Conservation (phyloP, 306 rosid genomes). For the Fragaria ananassa region DNA sequence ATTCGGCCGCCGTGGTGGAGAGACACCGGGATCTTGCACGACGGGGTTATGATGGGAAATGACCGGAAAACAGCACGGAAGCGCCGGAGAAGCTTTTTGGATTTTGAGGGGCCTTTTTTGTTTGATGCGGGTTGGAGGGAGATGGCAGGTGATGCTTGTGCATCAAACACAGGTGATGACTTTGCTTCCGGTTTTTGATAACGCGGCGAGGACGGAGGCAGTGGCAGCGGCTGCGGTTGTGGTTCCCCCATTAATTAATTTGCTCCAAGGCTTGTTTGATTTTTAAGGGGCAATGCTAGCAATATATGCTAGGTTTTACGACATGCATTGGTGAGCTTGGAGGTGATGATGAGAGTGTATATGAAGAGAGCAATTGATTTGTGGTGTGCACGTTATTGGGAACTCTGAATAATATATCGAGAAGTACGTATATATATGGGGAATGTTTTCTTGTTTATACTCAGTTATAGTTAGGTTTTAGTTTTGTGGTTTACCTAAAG, state of each 20-base stretch:
- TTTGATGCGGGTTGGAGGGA: slow-evolving; percentile 61
- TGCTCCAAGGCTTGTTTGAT: not conserved
- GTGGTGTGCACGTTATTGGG: slow-evolving; percentile 17
- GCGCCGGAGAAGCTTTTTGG: slow-evolving; percentile 36
- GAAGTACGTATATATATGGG: not conserved
- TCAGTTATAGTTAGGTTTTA: slow-evolving; percentile 13
- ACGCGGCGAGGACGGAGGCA: not conserved
- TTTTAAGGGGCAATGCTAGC: not conserved
- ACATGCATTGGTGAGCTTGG: slow-evolving; percentile 4
- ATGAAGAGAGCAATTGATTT: not conserved
- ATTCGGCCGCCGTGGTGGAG: slow-evolving; percentile 21
- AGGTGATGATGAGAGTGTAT: not conserved
- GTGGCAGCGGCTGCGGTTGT: not conserved
- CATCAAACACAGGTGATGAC: not conserved
- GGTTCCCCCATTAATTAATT: slow-evolving; percentile 7
- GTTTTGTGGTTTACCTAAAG: slow-evolving; percentile 4
- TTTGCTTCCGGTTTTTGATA: not conserved
- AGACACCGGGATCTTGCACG: slow-evolving; percentile 45
- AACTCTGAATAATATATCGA: not conserved
- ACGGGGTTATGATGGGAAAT: slow-evolving; percentile 65
- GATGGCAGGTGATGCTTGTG: slow-evolving; percentile 20
- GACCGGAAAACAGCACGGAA: slow-evolving; percentile 57
- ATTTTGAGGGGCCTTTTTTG: slow-evolving; percentile 34
- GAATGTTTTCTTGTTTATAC: slow-evolving; percentile 9
- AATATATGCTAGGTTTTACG: not conserved